Percentiles rank a stretch among this genome's conserved stretches.
Evolutionary conservation across 2,329 filamentous ascomycete species (phyloP).

Genomic region (Microdochium paspali): DNA sequence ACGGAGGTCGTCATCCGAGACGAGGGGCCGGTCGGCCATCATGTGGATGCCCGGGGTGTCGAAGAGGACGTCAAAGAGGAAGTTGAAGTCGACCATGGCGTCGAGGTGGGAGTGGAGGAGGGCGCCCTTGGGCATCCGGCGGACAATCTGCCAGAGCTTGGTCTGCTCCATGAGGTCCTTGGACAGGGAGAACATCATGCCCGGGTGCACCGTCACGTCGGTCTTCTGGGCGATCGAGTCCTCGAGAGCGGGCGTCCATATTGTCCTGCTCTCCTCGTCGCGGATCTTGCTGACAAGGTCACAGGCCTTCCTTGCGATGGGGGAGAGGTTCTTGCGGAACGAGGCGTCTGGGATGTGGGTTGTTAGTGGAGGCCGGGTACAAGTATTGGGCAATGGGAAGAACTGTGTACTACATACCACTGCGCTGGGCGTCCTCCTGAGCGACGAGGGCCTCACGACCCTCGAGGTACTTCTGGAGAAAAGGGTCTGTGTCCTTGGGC

Average conservation of each 20-base stretch:
- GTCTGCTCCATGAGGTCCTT: slow-evolving; percentile 81
- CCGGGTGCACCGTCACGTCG: slow-evolving; percentile 63
- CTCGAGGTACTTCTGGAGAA: slow-evolving; percentile 72
- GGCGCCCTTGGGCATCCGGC: slow-evolving; percentile 80
- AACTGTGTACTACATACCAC: slow-evolving; percentile 57
- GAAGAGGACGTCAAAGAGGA: slow-evolving; percentile 64
- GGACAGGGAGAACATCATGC: slow-evolving; percentile 88
- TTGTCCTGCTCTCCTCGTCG: slow-evolving; percentile 60
- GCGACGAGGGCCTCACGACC: slow-evolving; percentile 68
- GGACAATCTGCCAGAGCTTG: slow-evolving; percentile 75
- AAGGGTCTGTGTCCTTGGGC: slow-evolving; percentile 54
- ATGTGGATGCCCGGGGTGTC: slow-evolving; percentile 67
- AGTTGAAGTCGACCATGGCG: slow-evolving; percentile 84
- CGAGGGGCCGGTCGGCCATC: slow-evolving; percentile 46
- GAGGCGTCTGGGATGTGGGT: slow-evolving; percentile 45
- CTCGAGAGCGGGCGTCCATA: slow-evolving; percentile 70
- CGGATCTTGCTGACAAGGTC: slow-evolving; percentile 74
- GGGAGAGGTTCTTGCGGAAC: slow-evolving; percentile 68
- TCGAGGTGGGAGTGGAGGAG: slow-evolving; percentile 83
- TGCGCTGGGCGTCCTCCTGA: slow-evolving; percentile 74
- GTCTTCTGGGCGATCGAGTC: slow-evolving; percentile 54
- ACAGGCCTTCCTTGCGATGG: slow-evolving; percentile 68
- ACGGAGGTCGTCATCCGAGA: slow-evolving; percentile 39
- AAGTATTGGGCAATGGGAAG: slow-evolving; percentile 5
- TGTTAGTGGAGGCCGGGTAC: slow-evolving; percentile 15